Evolutionary conservation across 768 basidiomycete genomes (phyloP).

Genomic region (Pleurotus citrinopileatus): DNA sequence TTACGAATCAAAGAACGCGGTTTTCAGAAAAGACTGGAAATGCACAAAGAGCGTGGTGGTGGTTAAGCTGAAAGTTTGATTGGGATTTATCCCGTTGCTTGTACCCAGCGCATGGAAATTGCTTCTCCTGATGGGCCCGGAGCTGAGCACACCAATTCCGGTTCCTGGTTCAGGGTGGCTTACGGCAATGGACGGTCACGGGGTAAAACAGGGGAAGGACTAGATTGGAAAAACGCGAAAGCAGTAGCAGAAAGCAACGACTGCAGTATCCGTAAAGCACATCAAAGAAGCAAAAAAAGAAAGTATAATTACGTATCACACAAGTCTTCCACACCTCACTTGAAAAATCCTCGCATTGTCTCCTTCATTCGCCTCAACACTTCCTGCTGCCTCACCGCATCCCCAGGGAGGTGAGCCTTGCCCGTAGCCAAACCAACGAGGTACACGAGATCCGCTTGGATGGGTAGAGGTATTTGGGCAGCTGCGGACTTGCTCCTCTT

Average conservation of each 20-base stretch:
- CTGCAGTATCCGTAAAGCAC: neutral
- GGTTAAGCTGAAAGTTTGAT: neutral
- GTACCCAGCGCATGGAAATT: neutral
- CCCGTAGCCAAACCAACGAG: conserved; percentile 63
- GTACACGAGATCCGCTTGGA: conserved; percentile 90
- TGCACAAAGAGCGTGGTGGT: conserved; percentile 10
- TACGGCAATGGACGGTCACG: neutral
- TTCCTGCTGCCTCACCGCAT: conserved; percentile 49
- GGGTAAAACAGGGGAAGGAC: neutral
- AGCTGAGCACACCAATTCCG: too few species aligned
- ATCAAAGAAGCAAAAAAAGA: neutral
- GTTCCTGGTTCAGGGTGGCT: neutral
- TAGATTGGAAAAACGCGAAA: neutral
- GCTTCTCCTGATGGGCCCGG: neutral
- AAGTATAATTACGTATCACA: neutral
- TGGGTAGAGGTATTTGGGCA: conserved; percentile 67
- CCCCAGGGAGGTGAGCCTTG: conserved; percentile 46
- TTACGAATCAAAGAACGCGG: too few species aligned
- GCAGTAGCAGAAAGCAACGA: neutral
- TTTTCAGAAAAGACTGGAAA: conserved; percentile 1
- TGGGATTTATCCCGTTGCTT: neutral
- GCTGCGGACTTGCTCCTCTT: conserved; percentile 53
- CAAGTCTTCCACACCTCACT: too few species aligned
- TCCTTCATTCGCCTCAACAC: conserved; percentile 53
- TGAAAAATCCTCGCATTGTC: conserved; percentile 16